Percentiles rank a stretch among this genome's conserved stretches.
phyloP scores from a whole-genome alignment of 176 grass and related monocot species.

The Thinopyrum elongatum region DNA sequence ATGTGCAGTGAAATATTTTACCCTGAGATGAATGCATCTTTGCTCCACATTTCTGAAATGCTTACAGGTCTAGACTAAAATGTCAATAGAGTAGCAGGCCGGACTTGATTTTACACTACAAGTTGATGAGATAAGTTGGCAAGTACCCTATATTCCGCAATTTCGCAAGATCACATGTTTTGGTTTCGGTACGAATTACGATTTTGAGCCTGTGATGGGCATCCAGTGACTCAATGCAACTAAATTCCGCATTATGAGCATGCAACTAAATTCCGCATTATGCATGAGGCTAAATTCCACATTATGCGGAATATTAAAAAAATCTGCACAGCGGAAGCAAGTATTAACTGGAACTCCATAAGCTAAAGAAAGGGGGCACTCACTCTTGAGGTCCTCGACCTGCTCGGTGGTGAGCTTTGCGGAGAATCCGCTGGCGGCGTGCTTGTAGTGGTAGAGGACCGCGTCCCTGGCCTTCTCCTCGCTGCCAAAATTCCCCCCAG shows the following conservation, averaged over 20 bases:
- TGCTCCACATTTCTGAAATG: not conserved
- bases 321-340: too few relatives aligned
- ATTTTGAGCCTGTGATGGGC: not conserved
- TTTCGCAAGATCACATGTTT: not conserved
- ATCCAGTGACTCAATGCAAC: not conserved
- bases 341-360: not conserved
- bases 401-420: slow-evolving; percentile 74
- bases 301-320: too few relatives aligned
- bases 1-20: not conserved
- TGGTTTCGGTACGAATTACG: not conserved
- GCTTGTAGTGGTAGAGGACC: slow-evolving; percentile 87
- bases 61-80: not conserved
- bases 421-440: slow-evolving; percentile 80
- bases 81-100: not conserved
- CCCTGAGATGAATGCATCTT: not conserved
- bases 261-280: not conserved
- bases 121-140: not conserved
- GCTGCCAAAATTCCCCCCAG: slow-evolving; percentile 32
- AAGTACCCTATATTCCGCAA: not conserved
- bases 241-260: not conserved
- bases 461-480: slow-evolving; percentile 72
- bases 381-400: slow-evolving; percentile 79
- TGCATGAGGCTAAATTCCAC: not conserved
- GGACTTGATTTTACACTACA: not conserved
- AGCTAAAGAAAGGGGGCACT: slow-evolving; percentile 14